Percentiles rank a stretch among this genome's conserved stretches.
Evolutionary conservation across 805 yeast genomes (phyloP).

Genomic region (Grigorovia humatica): DNA sequence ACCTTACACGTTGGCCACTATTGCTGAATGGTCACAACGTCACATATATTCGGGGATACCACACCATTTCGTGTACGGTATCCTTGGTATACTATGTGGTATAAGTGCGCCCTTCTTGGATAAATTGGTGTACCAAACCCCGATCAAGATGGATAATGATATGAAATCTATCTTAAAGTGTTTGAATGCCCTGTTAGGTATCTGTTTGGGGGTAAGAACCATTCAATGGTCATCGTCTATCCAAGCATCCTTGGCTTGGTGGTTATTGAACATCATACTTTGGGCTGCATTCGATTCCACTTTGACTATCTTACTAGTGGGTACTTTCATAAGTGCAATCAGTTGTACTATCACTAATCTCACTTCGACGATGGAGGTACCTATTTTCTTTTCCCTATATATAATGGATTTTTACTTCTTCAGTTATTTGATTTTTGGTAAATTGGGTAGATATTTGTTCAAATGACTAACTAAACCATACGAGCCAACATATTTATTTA

Average conservation of each 20-base stretch:
- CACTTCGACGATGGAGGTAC: constrained; percentile 13
- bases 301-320: constrained; percentile 43
- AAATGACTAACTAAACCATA: too few species aligned
- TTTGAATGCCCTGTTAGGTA: constrained; percentile 54
- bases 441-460: constrained; percentile 35
- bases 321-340: constrained; percentile 25
- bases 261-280: constrained; percentile 49
- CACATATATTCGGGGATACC: neutral
- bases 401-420: constrained; percentile 49
- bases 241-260: constrained; percentile 58
- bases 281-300: constrained; percentile 65
- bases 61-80: constrained; percentile 20
- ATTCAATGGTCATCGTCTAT: constrained; percentile 58
- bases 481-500: too few species aligned
- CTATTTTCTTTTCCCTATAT: constrained; percentile 11
- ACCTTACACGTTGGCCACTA: constrained; percentile 5
- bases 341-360: constrained; percentile 9
- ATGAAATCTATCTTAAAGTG: constrained; percentile 13
- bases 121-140: constrained; percentile 7
- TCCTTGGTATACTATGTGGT: constrained; percentile 55
- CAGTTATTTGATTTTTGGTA: constrained; percentile 57
- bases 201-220: constrained; percentile 58
- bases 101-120: constrained; percentile 38
- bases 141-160: constrained; percentile 3
- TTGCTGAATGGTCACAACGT: neutral